Evolutionary conservation across 108 stramenopile species (phyloP).

Genomic region (Pseudonitzschia multiseries): DNA sequence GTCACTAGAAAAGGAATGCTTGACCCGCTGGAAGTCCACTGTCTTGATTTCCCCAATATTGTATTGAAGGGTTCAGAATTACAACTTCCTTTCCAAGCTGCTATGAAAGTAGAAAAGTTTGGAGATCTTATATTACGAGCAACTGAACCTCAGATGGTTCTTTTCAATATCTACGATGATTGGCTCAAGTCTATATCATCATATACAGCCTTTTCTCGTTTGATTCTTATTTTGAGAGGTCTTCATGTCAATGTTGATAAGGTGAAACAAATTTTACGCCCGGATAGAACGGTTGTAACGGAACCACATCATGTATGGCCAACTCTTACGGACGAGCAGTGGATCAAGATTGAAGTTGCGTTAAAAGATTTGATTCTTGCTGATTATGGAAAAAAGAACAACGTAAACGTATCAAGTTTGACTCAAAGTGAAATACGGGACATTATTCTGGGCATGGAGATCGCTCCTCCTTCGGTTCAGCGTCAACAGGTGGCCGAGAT

Average conservation of each 20-base stretch:
- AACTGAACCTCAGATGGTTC: constrained; percentile 98
- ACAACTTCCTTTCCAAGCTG: constrained; percentile 98
- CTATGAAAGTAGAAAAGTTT: constrained; percentile 98
- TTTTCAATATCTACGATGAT: constrained; percentile 99
- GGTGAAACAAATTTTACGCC: constrained; percentile 96
- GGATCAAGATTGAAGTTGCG: constrained; percentile 99
- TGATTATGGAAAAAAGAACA: constrained; percentile 99
- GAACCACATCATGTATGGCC: constrained; percentile 99
- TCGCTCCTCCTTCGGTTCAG: constrained; percentile 97
- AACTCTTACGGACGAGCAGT: constrained; percentile 96
- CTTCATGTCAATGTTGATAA: constrained; percentile 96
- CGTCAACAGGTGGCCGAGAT: constrained; percentile 99
- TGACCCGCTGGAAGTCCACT: constrained; percentile 98
- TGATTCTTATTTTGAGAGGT: constrained; percentile 97
- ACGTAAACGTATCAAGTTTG: constrained; percentile 97
- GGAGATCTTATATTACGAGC: constrained; percentile 97
- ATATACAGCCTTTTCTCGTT: constrained; percentile 98
- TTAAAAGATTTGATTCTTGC: constrained; percentile 98
- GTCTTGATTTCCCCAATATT: constrained; percentile 98
- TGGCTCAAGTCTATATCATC: constrained; percentile 98
- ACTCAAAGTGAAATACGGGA: constrained; percentile 99
- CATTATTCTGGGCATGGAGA: constrained; percentile 99
- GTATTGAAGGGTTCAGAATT: constrained; percentile 98
- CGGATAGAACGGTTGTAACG: constrained; percentile 97
- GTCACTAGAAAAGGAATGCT: constrained; percentile 99